phyloP scores from a whole-genome alignment of 2,329 filamentous ascomycete species.

The Zymoseptoria crescenta region DNA sequence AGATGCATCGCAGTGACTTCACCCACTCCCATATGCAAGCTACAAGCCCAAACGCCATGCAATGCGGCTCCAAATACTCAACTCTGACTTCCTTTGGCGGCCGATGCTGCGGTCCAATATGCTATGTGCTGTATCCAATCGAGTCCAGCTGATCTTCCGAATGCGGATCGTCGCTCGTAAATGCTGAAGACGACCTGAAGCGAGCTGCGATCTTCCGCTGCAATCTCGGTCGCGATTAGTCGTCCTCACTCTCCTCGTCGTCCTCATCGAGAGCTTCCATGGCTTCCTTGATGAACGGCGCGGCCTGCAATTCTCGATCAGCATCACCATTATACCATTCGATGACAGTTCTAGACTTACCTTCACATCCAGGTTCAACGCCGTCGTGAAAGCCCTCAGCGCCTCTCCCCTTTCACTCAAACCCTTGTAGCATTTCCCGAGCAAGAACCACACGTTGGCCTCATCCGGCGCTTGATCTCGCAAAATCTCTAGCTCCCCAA shows the following conservation, averaged over 20 bases:
- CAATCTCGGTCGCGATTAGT: constrained; percentile 1
- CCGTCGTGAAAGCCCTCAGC: constrained; percentile 91
- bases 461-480: constrained; percentile 91
- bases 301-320: constrained; percentile 53
- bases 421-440: constrained; percentile 66
- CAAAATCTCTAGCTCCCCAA: constrained; percentile 76
- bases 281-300: constrained; percentile 88
- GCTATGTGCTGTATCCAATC: background rate
- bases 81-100: background rate
- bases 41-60: background rate
- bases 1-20: background rate
- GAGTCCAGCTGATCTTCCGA: background rate
- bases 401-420: constrained; percentile 58
- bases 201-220: background rate
- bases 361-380: constrained; percentile 92
- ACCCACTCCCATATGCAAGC: background rate
- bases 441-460: constrained; percentile 88
- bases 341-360: constrained; percentile 42
- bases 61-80: background rate
- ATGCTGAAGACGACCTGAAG: background rate
- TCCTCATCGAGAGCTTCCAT: constrained; percentile 66
- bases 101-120: background rate
- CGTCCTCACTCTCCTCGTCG: constrained; percentile 24
- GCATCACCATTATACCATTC: constrained; percentile 1
- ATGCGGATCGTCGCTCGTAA: background rate